phyloP scores from a whole-genome alignment of 257 asterid species.

The Paraleonurus japonicus region DNA sequence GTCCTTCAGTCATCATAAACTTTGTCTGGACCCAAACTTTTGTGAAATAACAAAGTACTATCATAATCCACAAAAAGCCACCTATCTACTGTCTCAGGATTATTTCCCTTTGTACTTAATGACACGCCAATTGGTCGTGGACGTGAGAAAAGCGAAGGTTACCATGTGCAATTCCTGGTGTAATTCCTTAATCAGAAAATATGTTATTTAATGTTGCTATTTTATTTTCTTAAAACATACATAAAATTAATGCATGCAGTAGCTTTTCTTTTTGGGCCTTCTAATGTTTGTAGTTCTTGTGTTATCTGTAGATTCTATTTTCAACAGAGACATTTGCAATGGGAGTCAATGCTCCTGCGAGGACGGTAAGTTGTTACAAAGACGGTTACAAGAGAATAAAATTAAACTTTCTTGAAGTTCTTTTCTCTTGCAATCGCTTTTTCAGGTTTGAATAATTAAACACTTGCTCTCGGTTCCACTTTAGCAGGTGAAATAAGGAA shows the following conservation, averaged over 20 bases:
- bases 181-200: background rate
- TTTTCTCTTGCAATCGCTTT: background rate
- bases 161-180: background rate
- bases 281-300: constrained; percentile 27
- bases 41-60: background rate
- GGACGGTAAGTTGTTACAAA: constrained; percentile 67
- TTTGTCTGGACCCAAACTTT: background rate
- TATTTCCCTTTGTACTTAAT: background rate
- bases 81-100: background rate
- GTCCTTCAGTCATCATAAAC: background rate
- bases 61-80: background rate
- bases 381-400: constrained; percentile 15
- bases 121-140: constrained; percentile 12
- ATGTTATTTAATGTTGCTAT: background rate
- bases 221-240: background rate
- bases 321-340: constrained; percentile 99
- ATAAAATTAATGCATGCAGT: constrained; percentile 6
- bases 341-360: constrained; percentile 99
- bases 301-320: constrained; percentile 62
- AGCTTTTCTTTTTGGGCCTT: constrained; percentile 23
- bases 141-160: background rate
- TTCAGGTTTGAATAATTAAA: background rate
- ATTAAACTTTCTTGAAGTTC: constrained; percentile 9
- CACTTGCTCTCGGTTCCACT: constrained; percentile 13
- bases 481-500: constrained; percentile 17